These are phyloP conservation scores for Aspergillus pseudoterreus DNA, from an alignment of 2,329 filamentous ascomycete species.

Conservation along the genomic window DNA sequence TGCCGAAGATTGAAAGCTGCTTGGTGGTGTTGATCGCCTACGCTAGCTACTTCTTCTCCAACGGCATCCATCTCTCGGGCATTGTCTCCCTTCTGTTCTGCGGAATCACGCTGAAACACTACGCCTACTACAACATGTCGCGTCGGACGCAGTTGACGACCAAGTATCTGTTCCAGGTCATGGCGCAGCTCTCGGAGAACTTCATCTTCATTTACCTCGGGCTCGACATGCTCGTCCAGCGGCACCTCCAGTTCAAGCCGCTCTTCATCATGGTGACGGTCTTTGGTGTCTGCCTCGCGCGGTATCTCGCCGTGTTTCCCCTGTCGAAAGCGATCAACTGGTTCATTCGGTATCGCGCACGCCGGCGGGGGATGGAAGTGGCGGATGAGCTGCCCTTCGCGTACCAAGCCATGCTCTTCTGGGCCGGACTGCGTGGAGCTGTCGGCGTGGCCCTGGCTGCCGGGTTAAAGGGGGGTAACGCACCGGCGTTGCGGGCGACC, in stretches of 20 bases:
- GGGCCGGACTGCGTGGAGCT: constrained; percentile 91
- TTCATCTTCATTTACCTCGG: constrained; percentile 99
- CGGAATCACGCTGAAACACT: constrained; percentile 96
- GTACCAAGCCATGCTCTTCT: constrained; percentile 99
- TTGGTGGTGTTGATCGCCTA: constrained; percentile 92
- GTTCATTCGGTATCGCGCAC: constrained; percentile 82
- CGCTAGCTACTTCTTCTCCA: constrained; percentile 95
- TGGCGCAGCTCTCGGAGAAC: constrained; percentile 94
- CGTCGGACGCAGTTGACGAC: constrained; percentile 94
- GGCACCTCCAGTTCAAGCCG: constrained; percentile 83
- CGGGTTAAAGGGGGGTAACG: constrained; percentile 77
- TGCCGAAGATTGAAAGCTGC: constrained; percentile 96
- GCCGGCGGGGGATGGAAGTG: constrained; percentile 69
- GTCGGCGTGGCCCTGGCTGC: constrained; percentile 94
- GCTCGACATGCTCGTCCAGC: constrained; percentile 89
- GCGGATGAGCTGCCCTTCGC: constrained; percentile 88
- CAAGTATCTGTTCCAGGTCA: constrained; percentile 94
- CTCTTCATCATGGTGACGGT: constrained; percentile 92
- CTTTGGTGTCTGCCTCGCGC: constrained; percentile 82
- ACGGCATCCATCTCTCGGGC: constrained; percentile 94
- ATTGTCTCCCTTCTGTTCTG: constrained; percentile 97
- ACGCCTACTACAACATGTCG: constrained; percentile 99
- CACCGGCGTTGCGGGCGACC: constrained; percentile 80
- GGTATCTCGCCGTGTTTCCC: constrained; percentile 93
- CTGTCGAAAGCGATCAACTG: constrained; percentile 86